Percentiles rank a stretch among this genome's conserved stretches.
Conservation (phyloP, 176 grass and related monocot species). For the Paspalum vaginatum region DNA sequence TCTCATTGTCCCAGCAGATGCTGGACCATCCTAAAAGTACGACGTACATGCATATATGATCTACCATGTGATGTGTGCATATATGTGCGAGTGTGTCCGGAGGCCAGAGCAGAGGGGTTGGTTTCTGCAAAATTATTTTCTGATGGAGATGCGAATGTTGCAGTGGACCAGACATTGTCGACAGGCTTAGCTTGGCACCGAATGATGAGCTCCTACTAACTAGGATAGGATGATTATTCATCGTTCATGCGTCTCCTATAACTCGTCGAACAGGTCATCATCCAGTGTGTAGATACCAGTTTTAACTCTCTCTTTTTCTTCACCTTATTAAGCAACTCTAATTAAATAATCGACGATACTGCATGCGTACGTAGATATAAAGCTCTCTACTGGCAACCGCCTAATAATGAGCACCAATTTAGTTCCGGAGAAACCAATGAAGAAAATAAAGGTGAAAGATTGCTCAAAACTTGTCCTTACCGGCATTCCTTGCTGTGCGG, state of each 20-base stretch:
- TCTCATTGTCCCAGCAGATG: neutral
- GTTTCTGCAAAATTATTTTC: neutral
- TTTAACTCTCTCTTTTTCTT: neutral
- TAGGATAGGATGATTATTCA: neutral
- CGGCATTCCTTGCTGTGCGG: constrained; percentile 80
- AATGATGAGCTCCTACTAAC: neutral
- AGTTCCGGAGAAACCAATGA: neutral
- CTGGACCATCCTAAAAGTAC: neutral
- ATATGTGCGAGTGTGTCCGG: neutral
- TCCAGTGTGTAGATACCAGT: neutral
- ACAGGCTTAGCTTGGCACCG: neutral
- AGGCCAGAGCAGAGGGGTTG: neutral
- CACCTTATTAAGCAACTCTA: neutral
- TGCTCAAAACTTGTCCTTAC: constrained; percentile 16
- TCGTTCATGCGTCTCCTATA: neutral
- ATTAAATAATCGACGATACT: neutral
- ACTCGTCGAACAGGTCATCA: neutral
- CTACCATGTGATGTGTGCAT: too few species aligned
- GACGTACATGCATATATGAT: too few species aligned
- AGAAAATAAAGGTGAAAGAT: too few species aligned
- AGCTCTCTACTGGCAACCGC: neutral
- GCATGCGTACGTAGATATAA: neutral
- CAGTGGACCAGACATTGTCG: neutral
- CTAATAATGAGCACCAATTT: neutral
- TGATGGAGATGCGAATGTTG: constrained; percentile 17